Evolutionary conservation across 176 grass and related monocot genomes (phyloP).

Genomic region (Oryza punctata): DNA sequence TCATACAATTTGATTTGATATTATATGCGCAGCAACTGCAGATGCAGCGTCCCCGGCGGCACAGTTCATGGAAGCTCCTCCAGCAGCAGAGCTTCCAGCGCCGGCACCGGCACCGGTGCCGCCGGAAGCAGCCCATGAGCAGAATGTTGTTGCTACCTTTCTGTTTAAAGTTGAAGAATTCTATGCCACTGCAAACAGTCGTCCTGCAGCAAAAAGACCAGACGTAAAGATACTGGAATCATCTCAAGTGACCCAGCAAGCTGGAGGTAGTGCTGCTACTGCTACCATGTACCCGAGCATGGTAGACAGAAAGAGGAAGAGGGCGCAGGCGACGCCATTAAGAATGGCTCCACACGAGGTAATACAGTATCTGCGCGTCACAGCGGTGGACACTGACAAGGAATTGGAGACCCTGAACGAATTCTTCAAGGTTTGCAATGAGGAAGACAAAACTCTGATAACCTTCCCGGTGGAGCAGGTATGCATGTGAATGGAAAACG

Average conservation of each 20-base stretch:
- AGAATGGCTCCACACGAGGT: too few species aligned
- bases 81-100: not conserved
- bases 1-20: not conserved
- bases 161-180: not conserved
- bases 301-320: not conserved
- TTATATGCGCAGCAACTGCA: not conserved
- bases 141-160: not conserved
- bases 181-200: not conserved
- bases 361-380: not conserved
- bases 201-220: not conserved
- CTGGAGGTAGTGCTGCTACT: not conserved
- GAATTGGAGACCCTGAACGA: not conserved
- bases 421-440: not conserved
- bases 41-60: not conserved
- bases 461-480: not conserved
- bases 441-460: not conserved
- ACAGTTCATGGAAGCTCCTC: not conserved
- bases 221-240: not conserved
- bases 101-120: too few species aligned
- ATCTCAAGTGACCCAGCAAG: not conserved
- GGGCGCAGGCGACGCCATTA: not conserved
- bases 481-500: not conserved
- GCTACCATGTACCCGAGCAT: not conserved
- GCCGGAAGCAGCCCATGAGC: not conserved
- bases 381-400: not conserved